A percentile compares a stretch with the other conserved stretches of the same genome.
Evolutionary conservation across 305 asterid species (phyloP).

Genomic region (Withania somnifera): DNA sequence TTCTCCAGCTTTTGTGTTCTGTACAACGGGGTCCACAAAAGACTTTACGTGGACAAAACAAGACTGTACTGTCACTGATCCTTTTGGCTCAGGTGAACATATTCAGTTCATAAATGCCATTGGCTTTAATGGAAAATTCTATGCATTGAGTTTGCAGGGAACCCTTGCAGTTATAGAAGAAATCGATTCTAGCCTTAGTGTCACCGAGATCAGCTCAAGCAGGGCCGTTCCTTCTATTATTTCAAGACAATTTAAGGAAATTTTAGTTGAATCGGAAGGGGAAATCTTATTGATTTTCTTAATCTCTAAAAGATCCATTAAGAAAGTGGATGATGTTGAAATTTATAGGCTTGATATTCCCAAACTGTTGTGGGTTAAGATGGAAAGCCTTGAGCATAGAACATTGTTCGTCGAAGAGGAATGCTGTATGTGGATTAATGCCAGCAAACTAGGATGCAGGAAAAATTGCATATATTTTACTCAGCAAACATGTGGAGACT

Average conservation of each 20-base stretch:
- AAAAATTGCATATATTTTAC: slow-evolving; percentile 26
- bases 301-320: slow-evolving; percentile 16
- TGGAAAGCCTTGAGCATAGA: slow-evolving; percentile 24
- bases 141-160: slow-evolving; percentile 36
- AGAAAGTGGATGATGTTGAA: slow-evolving; percentile 29
- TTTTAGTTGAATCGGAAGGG: slow-evolving; percentile 26
- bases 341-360: slow-evolving; percentile 20
- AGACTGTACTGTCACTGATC: slow-evolving; percentile 12
- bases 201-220: slow-evolving; percentile 15
- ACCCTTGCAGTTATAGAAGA: slow-evolving; percentile 28
- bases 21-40: neutral
- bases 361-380: slow-evolving; percentile 21
- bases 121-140: slow-evolving; percentile 24
- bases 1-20: slow-evolving; percentile 1
- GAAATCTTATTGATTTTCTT: slow-evolving; percentile 30
- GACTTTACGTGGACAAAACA: neutral
- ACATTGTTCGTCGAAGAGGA: slow-evolving; percentile 28
- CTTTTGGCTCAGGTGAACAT: slow-evolving; percentile 6
- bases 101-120: neutral
- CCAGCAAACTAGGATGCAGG: slow-evolving; percentile 22
- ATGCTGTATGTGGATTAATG: slow-evolving; percentile 19
- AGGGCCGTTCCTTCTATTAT: slow-evolving; percentile 23
- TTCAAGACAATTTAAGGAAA: slow-evolving; percentile 26
- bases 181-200: slow-evolving; percentile 12
- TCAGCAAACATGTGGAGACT: slow-evolving; percentile 10